Percentiles rank a stretch among this genome's conserved stretches.
Evolutionary conservation across 2,329 filamentous ascomycete species (phyloP).

Genomic region (Thermoascus crustaceus): DNA sequence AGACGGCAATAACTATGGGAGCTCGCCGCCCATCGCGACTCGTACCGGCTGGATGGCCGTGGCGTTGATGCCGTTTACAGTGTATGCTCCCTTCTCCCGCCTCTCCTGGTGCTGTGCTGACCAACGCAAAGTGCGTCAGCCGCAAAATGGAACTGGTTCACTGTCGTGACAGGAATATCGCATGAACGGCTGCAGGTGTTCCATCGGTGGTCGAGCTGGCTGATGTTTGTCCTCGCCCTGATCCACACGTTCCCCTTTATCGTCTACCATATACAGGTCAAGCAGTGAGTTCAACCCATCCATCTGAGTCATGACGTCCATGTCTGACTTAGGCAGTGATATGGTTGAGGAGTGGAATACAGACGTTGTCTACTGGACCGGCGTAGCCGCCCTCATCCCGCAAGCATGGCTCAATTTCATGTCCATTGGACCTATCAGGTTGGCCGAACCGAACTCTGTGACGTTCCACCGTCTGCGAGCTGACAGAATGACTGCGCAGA

Average conservation of each 20-base stretch:
- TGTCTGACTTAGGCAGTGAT: slow-evolving; percentile 21
- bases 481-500: slow-evolving; percentile 25
- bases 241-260: slow-evolving; percentile 53
- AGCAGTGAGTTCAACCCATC: slow-evolving; percentile 12
- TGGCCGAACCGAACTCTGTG: neutral
- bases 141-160: slow-evolving; percentile 48
- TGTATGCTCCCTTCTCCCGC: slow-evolving; percentile 17
- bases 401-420: slow-evolving; percentile 48
- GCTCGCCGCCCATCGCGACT: slow-evolving; percentile 45
- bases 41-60: slow-evolving; percentile 44
- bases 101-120: neutral
- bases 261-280: slow-evolving; percentile 40
- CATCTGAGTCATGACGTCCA: neutral
- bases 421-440: slow-evolving; percentile 20
- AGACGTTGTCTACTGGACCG: slow-evolving; percentile 45
- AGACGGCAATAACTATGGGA: slow-evolving; percentile 34
- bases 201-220: slow-evolving; percentile 46
- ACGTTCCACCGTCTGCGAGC: no score
- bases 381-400: slow-evolving; percentile 45
- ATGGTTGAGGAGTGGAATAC: slow-evolving; percentile 39
- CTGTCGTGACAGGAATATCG: slow-evolving; percentile 45
- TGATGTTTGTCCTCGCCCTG: slow-evolving; percentile 47
- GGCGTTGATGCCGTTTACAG: slow-evolving; percentile 43
- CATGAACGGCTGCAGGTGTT: slow-evolving; percentile 48
- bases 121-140: slow-evolving; percentile 12